Conservation (phyloP, 2,329 filamentous ascomycete species). For the Cordyceps cicadae region DNA sequence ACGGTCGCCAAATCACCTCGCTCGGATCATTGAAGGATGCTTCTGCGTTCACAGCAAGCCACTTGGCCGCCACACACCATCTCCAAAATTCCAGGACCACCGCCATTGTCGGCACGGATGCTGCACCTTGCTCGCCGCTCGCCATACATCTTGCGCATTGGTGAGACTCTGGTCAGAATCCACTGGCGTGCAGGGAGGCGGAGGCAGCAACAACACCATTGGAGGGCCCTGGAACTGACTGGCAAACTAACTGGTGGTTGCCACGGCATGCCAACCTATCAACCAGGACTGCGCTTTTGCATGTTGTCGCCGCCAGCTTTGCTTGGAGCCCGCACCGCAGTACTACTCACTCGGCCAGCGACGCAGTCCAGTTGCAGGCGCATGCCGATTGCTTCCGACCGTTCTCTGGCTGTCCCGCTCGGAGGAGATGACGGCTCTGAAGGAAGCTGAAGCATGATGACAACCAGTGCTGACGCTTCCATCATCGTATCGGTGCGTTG, state of each 20-base stretch:
- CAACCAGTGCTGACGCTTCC: neutral
- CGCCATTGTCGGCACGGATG: neutral
- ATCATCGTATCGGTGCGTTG: neutral
- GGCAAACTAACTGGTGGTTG: constrained; percentile 2
- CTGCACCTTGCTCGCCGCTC: neutral
- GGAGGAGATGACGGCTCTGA: neutral
- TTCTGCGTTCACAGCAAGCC: neutral
- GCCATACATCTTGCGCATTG: constrained; percentile 4
- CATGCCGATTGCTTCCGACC: constrained; percentile 8
- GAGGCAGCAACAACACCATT: constrained; percentile 8
- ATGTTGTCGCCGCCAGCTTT: neutral
- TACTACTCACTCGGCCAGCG: neutral
- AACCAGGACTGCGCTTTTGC: constrained; percentile 6
- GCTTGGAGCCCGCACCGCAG: neutral
- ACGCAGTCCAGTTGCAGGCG: neutral
- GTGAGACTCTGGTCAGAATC: constrained; percentile 1
- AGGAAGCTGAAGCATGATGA: neutral
- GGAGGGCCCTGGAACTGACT: constrained; percentile 7
- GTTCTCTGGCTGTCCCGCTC: neutral
- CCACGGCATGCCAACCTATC: constrained; percentile 8
- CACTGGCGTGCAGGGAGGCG: constrained; percentile 11
- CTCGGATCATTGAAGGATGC: neutral
- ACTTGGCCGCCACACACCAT: neutral
- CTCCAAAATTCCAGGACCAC: neutral
- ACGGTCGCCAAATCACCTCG: neutral